Conservation (phyloP, 1,139 yeast genomes). For the Zhuliangozyma blackwelliae region DNA sequence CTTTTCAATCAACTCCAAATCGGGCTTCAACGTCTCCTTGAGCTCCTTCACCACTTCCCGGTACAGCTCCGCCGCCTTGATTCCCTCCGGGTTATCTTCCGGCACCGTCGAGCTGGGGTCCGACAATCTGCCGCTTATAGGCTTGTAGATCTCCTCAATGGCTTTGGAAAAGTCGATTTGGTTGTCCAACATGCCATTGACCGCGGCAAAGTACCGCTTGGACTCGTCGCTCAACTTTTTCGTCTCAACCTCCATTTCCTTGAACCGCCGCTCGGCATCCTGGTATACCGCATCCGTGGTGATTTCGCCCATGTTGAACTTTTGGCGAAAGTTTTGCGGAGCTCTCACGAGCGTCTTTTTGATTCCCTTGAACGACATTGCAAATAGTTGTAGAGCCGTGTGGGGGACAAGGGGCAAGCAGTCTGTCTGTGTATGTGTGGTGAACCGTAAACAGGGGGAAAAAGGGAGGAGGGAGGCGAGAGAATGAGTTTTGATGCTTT, state of each 20-base stretch:
- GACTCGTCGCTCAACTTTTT: constrained; percentile 88
- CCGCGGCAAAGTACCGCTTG: constrained; percentile 82
- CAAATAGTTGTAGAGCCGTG: not conserved
- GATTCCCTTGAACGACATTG: constrained; percentile 91
- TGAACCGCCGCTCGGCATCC: constrained; percentile 95
- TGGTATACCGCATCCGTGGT: constrained; percentile 84
- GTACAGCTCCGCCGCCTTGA: constrained; percentile 89
- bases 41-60: constrained; percentile 81
- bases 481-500: too few relatives aligned
- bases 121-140: constrained; percentile 85
- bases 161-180: constrained; percentile 93
- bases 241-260: constrained; percentile 85
- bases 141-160: constrained; percentile 93
- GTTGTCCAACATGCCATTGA: constrained; percentile 87
- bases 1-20: constrained; percentile 84
- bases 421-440: too few relatives aligned
- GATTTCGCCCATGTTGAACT: constrained; percentile 78
- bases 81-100: constrained; percentile 95
- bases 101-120: constrained; percentile 83
- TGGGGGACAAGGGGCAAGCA: too few relatives aligned
- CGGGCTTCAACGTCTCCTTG: constrained; percentile 85
- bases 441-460: too few relatives aligned
- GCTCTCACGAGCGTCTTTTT: constrained; percentile 85
- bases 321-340: constrained; percentile 74
- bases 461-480: too few relatives aligned